Conservation (phyloP, 805 yeast species). For the Ogataea allantospora region DNA sequence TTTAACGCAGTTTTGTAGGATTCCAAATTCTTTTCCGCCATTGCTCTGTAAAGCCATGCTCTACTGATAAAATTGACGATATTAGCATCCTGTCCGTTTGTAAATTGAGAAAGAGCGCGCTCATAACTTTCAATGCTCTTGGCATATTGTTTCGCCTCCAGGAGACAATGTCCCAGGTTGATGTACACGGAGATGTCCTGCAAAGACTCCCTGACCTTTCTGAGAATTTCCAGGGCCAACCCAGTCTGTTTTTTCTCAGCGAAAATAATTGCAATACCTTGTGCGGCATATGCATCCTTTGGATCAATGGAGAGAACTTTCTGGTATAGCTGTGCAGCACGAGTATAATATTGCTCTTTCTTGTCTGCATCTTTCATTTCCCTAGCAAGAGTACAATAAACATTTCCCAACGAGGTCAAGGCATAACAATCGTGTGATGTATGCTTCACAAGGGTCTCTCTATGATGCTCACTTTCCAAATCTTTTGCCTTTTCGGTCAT, state of each 20-base stretch:
- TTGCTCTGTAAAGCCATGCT: constrained; percentile 83
- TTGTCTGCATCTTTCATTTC: constrained; percentile 63
- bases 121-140: constrained; percentile 90
- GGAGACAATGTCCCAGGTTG: constrained; percentile 83
- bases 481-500: constrained; percentile 47
- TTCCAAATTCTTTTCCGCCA: constrained; percentile 60
- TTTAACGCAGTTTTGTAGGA: constrained; percentile 61
- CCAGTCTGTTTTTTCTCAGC: constrained; percentile 78
- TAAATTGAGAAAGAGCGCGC: constrained; percentile 66
- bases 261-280: constrained; percentile 90
- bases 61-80: constrained; percentile 74
- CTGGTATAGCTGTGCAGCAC: constrained; percentile 90
- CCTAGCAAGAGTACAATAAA: constrained; percentile 79
- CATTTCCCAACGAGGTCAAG: constrained; percentile 82
- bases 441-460: constrained; percentile 75
- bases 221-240: constrained; percentile 79
- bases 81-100: constrained; percentile 61
- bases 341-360: constrained; percentile 68
- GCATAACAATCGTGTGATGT: constrained; percentile 92
- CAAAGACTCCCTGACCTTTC: constrained; percentile 86
- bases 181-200: constrained; percentile 80
- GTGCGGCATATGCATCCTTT: constrained; percentile 91
- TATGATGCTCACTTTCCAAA: constrained; percentile 75
- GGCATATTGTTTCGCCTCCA: constrained; percentile 76
- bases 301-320: constrained; percentile 86